Conservation (phyloP, 371 early-diverging fungal genomes). For the Thermomucor indicae-seudaticae region DNA sequence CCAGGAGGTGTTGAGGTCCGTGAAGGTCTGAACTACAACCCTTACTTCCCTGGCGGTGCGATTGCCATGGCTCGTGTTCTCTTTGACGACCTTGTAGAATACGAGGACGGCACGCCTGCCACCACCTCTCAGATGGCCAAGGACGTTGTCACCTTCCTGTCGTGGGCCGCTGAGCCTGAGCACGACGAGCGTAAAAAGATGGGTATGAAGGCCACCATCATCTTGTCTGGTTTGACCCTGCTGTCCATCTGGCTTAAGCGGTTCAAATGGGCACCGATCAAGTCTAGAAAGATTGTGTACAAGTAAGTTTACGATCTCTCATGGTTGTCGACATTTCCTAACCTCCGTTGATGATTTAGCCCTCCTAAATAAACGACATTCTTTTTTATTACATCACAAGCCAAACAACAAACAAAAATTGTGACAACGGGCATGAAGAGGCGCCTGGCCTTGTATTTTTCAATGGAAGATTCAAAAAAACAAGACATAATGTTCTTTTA, state of each 20-base stretch:
- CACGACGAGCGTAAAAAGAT: conserved; percentile 95
- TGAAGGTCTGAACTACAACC: conserved; percentile 97
- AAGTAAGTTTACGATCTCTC: conserved; percentile 47
- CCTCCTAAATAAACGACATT: no score
- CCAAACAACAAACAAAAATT: no score
- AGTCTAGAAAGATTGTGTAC: conserved; percentile 81
- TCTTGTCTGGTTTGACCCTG: conserved; percentile 52
- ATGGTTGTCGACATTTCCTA: no score
- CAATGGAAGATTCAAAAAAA: no score
- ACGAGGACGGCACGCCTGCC: conserved; percentile 97
- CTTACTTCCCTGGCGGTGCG: conserved; percentile 98
- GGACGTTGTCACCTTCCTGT: conserved; percentile 92
- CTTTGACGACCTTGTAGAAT: conserved; percentile 94
- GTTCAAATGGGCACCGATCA: conserved; percentile 74
- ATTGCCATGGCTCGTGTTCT: conserved; percentile 96
- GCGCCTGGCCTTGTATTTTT: no score
- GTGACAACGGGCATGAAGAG: no score
- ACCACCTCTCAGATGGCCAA: conserved; percentile 97
- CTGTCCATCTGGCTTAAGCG: conserved; percentile 76
- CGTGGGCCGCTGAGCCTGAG: conserved; percentile 97
- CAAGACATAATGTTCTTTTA: no score
- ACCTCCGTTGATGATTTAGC: no score
- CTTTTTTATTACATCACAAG: no score
- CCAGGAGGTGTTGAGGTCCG: conserved; percentile 94
- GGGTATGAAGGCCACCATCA: conserved; percentile 87